Evolutionary conservation across 768 basidiomycete genomes (phyloP).

Genomic region (Russula vinacea): DNA sequence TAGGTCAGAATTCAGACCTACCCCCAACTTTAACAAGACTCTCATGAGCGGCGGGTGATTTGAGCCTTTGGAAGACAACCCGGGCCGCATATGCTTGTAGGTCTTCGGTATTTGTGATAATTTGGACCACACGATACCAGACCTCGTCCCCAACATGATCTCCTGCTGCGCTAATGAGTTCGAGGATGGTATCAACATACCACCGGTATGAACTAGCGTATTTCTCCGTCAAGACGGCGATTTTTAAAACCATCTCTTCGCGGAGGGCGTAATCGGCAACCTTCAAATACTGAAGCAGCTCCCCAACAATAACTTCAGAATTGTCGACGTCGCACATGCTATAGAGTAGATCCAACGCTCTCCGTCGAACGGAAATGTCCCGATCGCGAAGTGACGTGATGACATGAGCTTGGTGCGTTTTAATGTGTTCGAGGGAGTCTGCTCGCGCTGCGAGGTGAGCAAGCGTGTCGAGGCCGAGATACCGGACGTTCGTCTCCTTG

Average conservation of each 20-base stretch:
- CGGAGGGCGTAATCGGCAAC: slow-evolving; percentile 96
- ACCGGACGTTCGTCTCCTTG: slow-evolving; percentile 97
- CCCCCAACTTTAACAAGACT: slow-evolving; percentile 95
- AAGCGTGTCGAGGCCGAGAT: slow-evolving; percentile 96
- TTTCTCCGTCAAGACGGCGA: slow-evolving; percentile 98
- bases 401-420: slow-evolving; percentile 94
- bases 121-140: slow-evolving; percentile 98
- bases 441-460: slow-evolving; percentile 94
- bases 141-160: slow-evolving; percentile 99
- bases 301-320: slow-evolving; percentile 92
- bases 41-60: slow-evolving; percentile 81
- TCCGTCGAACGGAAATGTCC: slow-evolving; percentile 92
- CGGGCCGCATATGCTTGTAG: slow-evolving; percentile 94
- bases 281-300: slow-evolving; percentile 87
- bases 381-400: slow-evolving; percentile 93
- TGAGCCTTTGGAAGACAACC: slow-evolving; percentile 87
- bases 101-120: slow-evolving; percentile 97
- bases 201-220: slow-evolving; percentile 97
- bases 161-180: slow-evolving; percentile 93
- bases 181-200: slow-evolving; percentile 98
- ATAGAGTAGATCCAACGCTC: slow-evolving; percentile 93
- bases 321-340: slow-evolving; percentile 99
- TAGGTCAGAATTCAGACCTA: slow-evolving; percentile 38
- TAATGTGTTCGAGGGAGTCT: slow-evolving; percentile 87
- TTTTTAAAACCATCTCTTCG: slow-evolving; percentile 99